Base-by-base conservation (phyloP, 352 stramenopile species). In the Phytopythium aichiense region DNA sequence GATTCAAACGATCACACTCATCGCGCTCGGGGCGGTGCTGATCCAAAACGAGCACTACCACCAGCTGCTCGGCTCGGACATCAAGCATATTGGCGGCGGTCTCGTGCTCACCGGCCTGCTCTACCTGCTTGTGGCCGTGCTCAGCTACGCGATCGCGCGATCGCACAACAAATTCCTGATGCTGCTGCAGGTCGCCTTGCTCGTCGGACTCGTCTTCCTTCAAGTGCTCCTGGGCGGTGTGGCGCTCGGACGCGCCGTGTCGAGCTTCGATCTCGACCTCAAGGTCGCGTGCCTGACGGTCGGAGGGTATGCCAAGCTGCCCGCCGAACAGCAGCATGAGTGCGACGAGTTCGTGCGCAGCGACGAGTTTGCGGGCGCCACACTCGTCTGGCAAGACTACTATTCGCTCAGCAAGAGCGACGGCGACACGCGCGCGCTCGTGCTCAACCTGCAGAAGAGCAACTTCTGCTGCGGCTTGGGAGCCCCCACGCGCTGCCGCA, bases 161-260 rank as follows among this genome's bases (percentile, higher is more conserved):
- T 81, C 81, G 37, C 80, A 88, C 38, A 93, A 93, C 71, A 93
- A 93, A 60, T 93, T 76, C 58, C 71, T 93, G 51, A 63, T 93
- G 31, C 66, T 91, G 30, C 37, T 56, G 13, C 66, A 89, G 64
- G 79, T 81, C 33, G 56, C 77, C 15, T 20, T 89, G 20, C 25
- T 89, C 31, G 59, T 89, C 12, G 56, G 71, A 0, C 56, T 79
- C 4, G 54, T 91, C 28, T 82, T 87, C 58, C 74, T 91, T 22
- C 84, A 93, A 56, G 65, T 72, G n/a, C 59, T 91, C 8, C 82
- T 91, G 60, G 80, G 80, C 31, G 73, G 76, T 1, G 72, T 89
- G 46, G 72, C 75, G 1, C 68, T 91, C 15, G 69, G 66, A 12
- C 65, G 59, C 53, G 48, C 77, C 11, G 42, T 70, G 5, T 68